A percentile compares a stretch with the other conserved stretches of the same genome.
phyloP scores from a whole-genome alignment of 495 filamentous ascomycete species.

The Penicillium coprophilum region DNA sequence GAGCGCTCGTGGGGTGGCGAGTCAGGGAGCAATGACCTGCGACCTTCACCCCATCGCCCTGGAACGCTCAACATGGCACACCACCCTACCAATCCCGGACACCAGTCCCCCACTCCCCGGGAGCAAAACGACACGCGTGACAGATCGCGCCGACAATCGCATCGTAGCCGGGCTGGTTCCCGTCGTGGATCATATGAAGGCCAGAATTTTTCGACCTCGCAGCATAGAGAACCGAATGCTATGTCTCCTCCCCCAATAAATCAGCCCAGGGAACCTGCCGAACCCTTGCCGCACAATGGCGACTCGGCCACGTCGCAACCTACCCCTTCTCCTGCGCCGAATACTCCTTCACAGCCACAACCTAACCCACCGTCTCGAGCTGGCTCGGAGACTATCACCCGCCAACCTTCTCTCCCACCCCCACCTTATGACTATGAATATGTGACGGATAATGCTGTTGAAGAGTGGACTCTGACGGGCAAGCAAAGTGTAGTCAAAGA shows the following conservation, averaged over 20 bases:
- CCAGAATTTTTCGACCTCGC: constrained; percentile 35
- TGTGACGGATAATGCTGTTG: constrained; percentile 49
- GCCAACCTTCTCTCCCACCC: constrained; percentile 24
- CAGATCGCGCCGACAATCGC: constrained; percentile 42
- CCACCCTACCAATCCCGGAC: constrained; percentile 31
- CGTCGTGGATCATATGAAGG: constrained; percentile 33
- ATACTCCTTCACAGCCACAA: constrained; percentile 27
- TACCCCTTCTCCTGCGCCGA: constrained; percentile 30
- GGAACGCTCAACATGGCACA: constrained; percentile 59
- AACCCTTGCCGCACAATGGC: constrained; percentile 29
- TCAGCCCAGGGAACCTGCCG: constrained; percentile 29
- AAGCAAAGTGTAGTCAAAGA: constrained; percentile 46
- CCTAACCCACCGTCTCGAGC: constrained; percentile 21
- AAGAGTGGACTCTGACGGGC: constrained; percentile 52
- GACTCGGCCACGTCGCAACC: constrained; percentile 19
- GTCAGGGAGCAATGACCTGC: constrained; percentile 46
- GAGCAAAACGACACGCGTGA: constrained; percentile 48
- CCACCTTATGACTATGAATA: constrained; percentile 57
- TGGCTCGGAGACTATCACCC: constrained; percentile 18
- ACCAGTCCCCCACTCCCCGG: constrained; percentile 39
- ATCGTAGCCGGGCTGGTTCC: constrained; percentile 40
- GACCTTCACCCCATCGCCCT: constrained; percentile 66
- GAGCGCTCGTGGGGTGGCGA: constrained; percentile 55
- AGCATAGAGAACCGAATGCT: constrained; percentile 33
- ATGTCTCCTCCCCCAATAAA: constrained; percentile 41